Evolutionary conservation across 805 yeast species (phyloP), one percentile per base, ranked within the genome.

Genomic region (Ascoidea asiatica): DNA sequence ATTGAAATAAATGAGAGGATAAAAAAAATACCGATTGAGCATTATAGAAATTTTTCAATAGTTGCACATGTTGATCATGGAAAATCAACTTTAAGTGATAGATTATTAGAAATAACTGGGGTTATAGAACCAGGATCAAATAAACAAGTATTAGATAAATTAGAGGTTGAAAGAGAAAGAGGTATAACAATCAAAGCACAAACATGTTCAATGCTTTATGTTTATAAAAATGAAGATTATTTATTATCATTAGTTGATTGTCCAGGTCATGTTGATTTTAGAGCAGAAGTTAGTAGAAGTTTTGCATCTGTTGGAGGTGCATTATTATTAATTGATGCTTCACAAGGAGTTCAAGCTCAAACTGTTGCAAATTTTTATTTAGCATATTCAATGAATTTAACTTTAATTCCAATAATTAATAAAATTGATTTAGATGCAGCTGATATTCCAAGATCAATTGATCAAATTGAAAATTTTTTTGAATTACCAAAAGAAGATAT

Each of bases 291-390:
- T 1, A 79, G 94, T 4, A 65, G 97, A 52, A 85, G 95, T 5
- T 89, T 89, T 62, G 97, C 97, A 2, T 84, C 96, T 0, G 92
- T 97, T 66, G 95, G 89, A 36, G 97, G 97, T 13, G 97, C 97
- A 0, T 63, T 90, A 38, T 61, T 90, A 38, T 62, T 90, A 19
- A 95, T 90, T 1, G 98, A 92, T 66, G 97, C 97, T 1, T 73
- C 90, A 2, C 97, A 92, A 56, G 97, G 97, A 43, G 88, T 90
- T 3, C 97, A 88, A 60, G 97, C 97, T 0, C 98, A 90, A 60
- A 92, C 98, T 0, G 97, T 90, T n/a, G 97, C 98, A 20, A 90
- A 92, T 60, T 90, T 85, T 62, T 86, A 81, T 56, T 67, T 90
- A 45, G 98, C 97, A 0, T 82, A 83, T 56, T 81, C 90, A 46